These are phyloP conservation scores for Dioscorea dumetorum DNA, from an alignment of 106 monocot genomes.

Conservation along the genomic window DNA sequence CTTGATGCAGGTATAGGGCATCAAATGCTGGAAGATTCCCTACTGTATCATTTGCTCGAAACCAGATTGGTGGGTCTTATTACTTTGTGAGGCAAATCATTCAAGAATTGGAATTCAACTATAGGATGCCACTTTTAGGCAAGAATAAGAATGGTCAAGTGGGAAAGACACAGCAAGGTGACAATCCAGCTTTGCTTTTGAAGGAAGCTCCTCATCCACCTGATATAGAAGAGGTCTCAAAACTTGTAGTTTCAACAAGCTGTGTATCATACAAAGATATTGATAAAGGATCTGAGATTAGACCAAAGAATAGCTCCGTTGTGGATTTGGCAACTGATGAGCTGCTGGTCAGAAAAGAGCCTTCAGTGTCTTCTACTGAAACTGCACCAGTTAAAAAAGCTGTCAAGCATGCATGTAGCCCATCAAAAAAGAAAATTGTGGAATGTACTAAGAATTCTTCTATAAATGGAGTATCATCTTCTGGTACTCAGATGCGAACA, in stretches of 20 bases:
- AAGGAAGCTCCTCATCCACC: neutral
- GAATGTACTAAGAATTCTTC: neutral
- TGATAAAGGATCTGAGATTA: neutral
- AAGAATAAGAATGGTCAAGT: neutral
- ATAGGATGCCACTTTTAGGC: slow-evolving; percentile 10
- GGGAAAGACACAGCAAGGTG: slow-evolving; percentile 10
- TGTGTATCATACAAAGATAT: neutral
- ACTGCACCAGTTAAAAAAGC: slow-evolving; percentile 4
- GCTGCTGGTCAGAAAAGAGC: neutral
- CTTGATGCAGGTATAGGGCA: slow-evolving; percentile 40
- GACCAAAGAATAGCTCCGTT: neutral
- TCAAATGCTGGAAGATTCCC: slow-evolving; percentile 62
- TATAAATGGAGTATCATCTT: neutral
- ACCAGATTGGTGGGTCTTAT: slow-evolving; percentile 41
- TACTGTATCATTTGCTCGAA: neutral
- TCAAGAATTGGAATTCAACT: slow-evolving; percentile 50
- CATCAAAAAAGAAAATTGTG: neutral
- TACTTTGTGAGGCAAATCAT: slow-evolving; percentile 39
- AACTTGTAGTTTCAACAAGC: neutral
- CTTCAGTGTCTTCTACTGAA: slow-evolving; percentile 4
- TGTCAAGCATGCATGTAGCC: neutral
- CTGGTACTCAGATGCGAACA: neutral
- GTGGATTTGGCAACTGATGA: slow-evolving; percentile 1
- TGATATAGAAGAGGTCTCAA: neutral
- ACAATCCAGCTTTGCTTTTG: neutral